A percentile compares a stretch with the other conserved stretches of the same genome.
Evolutionary conservation across 805 yeast species (phyloP).

Genomic region (Hanseniaspora nectarophila): DNA sequence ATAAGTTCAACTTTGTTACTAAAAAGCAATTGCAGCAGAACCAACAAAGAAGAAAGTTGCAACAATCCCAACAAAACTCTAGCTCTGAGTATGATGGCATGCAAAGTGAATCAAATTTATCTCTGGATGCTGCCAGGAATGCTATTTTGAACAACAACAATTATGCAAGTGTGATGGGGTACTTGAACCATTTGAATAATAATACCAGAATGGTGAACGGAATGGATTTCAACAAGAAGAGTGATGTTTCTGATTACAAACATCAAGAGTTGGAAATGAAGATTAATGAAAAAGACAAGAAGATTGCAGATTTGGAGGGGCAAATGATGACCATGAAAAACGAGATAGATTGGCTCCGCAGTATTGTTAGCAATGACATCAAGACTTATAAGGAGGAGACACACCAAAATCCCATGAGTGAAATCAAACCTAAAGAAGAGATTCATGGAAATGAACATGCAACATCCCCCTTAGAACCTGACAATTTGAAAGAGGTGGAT

Average conservation of each 20-base stretch:
- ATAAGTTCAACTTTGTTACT: conserved; percentile 9
- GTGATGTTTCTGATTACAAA: not conserved
- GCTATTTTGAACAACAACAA: conserved; percentile 10
- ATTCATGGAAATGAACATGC: too few relatives aligned
- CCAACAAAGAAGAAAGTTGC: not conserved
- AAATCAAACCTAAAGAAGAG: too few relatives aligned
- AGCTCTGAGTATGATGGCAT: not conserved
- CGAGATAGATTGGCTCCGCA: conserved; percentile 6
- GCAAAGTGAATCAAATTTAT: not conserved
- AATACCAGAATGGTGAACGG: not conserved
- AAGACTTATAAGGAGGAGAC: not conserved
- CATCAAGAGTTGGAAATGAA: not conserved
- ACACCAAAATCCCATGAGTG: not conserved
- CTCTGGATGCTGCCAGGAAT: not conserved
- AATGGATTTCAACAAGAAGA: not conserved
- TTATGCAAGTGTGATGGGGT: conserved; percentile 9
- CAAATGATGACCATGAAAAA: conserved; percentile 5
- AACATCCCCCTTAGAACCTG: too few relatives aligned
- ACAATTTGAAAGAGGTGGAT: not conserved
- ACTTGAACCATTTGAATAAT: conserved; percentile 8
- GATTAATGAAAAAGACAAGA: conserved; percentile 2
- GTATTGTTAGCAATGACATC: not conserved
- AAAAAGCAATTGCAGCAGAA: conserved; percentile 5
- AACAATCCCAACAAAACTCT: not conserved
- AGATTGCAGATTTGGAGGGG: conserved; percentile 1